A percentile compares a stretch with the other conserved stretches of the same genome.
Conservation (phyloP, 257 asterid genomes). For the Fraxinus excelsior region DNA sequence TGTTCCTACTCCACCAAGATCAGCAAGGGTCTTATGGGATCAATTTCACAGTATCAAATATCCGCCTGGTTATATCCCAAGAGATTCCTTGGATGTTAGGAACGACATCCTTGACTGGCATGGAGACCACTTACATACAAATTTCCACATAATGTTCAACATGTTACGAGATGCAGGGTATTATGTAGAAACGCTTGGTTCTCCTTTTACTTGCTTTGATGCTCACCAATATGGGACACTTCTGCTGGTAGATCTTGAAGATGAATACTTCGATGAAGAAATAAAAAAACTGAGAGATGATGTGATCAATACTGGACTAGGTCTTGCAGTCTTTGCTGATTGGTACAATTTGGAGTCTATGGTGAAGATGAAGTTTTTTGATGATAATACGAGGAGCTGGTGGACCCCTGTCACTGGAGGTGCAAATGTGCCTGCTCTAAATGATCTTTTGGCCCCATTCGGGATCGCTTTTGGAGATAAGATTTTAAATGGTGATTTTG, state of each 20-base stretch:
- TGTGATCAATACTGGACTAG: conserved; percentile 67
- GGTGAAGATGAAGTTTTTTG: conserved; percentile 97
- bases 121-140: conserved; percentile 97
- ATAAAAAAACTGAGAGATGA: conserved; percentile 77
- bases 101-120: conserved; percentile 99
- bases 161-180: conserved; percentile 93
- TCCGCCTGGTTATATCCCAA: conserved; percentile 97
- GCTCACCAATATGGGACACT: conserved; percentile 92
- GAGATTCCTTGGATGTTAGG: conserved; percentile 97
- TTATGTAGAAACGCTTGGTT: conserved; percentile 93
- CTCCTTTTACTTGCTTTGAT: conserved; percentile 97
- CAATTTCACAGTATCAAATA: conserved; percentile 95
- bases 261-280: conserved; percentile 88
- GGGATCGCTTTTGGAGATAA: conserved; percentile 97
- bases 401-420: conserved; percentile 99
- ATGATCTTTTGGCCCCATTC: conserved; percentile 90
- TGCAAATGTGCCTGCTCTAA: conserved; percentile 90
- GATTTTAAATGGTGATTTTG: conserved; percentile 93
- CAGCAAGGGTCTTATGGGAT: conserved; percentile 88
- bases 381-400: conserved; percentile 97
- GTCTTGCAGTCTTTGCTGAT: conserved; percentile 93
- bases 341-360: conserved; percentile 97
- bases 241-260: conserved; percentile 95
- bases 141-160: conserved; percentile 94
- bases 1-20: conserved; percentile 88